Evolutionary conservation across 345 rosid species (phyloP).

Genomic region (Eucalyptus cladocalyx): DNA sequence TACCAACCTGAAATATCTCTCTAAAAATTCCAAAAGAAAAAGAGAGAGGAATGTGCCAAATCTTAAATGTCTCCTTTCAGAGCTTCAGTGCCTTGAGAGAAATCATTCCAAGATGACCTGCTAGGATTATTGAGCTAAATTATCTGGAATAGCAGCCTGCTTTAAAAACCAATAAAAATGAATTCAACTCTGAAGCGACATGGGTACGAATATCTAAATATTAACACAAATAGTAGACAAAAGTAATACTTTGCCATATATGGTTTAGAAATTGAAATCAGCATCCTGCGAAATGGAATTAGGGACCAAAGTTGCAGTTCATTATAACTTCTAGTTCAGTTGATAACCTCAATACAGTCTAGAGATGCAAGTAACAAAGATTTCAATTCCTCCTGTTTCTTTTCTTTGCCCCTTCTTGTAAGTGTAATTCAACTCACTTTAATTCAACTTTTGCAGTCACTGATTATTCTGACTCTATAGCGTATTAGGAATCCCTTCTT

Average conservation of each 20-base stretch:
- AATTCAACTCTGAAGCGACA: neutral
- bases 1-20: neutral
- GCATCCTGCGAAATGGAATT: neutral
- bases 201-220: neutral
- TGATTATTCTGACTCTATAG: neutral
- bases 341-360: neutral
- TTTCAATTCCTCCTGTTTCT: neutral
- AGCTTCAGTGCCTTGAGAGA: neutral
- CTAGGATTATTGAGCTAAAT: neutral
- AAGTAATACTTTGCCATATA: neutral
- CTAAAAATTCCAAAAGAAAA: neutral
- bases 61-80: neutral
- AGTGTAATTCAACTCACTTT: neutral
- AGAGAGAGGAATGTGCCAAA: neutral
- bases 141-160: neutral
- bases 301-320: neutral
- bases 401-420: neutral
- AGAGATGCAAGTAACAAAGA: neutral
- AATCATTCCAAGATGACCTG: neutral
- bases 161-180: neutral
- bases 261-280: neutral
- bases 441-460: neutral
- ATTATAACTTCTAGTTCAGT: neutral
- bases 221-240: neutral
- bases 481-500: neutral